Evolutionary conservation across 345 rosid genomes (phyloP).

Genomic region (Lumnitzera racemosa): DNA sequence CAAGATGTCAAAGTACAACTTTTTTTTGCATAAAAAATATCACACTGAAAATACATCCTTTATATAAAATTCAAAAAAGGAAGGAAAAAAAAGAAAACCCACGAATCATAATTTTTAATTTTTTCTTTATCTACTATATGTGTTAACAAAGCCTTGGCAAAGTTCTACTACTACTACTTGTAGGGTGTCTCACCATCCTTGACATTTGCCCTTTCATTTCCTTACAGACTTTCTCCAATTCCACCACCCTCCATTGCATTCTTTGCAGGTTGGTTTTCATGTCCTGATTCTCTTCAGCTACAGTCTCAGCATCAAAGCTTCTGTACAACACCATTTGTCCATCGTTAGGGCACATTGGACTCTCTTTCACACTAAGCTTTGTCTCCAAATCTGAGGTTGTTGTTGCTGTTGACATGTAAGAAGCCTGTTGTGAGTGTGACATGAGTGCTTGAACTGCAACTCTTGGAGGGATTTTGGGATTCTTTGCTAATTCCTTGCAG

Average conservation of each 20-base stretch:
- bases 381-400: constrained; percentile 8
- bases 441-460: constrained; percentile 59
- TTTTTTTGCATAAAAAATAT: neutral
- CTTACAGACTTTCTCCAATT: constrained; percentile 50
- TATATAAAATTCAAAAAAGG: neutral
- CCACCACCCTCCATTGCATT: constrained; percentile 42
- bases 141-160: constrained; percentile 55
- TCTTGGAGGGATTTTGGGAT: constrained; percentile 75
- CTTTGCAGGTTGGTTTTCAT: constrained; percentile 26
- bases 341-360: neutral
- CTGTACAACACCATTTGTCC: constrained; percentile 8
- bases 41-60: neutral
- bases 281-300: constrained; percentile 22
- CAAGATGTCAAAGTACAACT: neutral
- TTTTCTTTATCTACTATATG: neutral
- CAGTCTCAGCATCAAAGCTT: constrained; percentile 15
- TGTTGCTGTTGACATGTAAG: neutral
- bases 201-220: constrained; percentile 55
- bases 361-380: constrained; percentile 6
- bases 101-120: neutral
- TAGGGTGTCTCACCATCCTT: constrained; percentile 30
- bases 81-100: neutral
- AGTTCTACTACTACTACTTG: constrained; percentile 3
- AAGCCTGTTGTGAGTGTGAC: constrained; percentile 29
- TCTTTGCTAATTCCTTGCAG: constrained; percentile 71